Evolutionary conservation across 192 early-diverging fungal species (phyloP).

Genomic region (Piromyces sp.): DNA sequence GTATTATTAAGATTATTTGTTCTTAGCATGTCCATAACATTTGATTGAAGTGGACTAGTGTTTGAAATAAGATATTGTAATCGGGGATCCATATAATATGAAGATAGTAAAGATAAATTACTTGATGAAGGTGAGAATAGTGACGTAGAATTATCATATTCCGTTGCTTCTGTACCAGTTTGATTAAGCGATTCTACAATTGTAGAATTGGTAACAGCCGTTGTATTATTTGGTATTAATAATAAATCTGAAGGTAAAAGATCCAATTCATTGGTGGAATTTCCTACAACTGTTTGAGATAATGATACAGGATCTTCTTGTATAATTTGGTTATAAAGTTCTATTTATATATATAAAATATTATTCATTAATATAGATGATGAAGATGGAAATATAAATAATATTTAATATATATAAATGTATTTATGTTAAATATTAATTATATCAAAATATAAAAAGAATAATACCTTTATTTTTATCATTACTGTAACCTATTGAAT

Average conservation of each 20-base stretch:
- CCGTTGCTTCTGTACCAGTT: background rate
- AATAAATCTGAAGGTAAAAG: background rate
- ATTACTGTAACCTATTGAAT: too few species aligned
- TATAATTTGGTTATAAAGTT: background rate
- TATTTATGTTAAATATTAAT: too few species aligned
- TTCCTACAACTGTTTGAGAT: background rate
- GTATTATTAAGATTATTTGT: background rate
- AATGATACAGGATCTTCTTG: background rate
- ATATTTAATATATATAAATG: too few species aligned
- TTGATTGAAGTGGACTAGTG: background rate
- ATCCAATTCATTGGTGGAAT: too few species aligned
- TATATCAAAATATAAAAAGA: too few species aligned
- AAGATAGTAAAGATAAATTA: too few species aligned
- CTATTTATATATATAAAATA: too few species aligned
- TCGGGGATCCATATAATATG: background rate
- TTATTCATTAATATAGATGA: too few species aligned
- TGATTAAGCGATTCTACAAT: background rate
- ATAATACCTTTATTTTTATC: too few species aligned
- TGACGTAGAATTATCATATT: background rate
- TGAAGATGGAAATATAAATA: too few species aligned
- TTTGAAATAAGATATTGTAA: background rate
- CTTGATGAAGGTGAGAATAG: too few species aligned
- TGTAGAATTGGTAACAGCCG: background rate
- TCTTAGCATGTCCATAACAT: background rate
- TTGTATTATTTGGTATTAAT: too few species aligned